A percentile compares a stretch with the other conserved stretches of the same genome.
Evolutionary conservation across 148 eudicot species (phyloP).

Genomic region (Rhododendron vialii): DNA sequence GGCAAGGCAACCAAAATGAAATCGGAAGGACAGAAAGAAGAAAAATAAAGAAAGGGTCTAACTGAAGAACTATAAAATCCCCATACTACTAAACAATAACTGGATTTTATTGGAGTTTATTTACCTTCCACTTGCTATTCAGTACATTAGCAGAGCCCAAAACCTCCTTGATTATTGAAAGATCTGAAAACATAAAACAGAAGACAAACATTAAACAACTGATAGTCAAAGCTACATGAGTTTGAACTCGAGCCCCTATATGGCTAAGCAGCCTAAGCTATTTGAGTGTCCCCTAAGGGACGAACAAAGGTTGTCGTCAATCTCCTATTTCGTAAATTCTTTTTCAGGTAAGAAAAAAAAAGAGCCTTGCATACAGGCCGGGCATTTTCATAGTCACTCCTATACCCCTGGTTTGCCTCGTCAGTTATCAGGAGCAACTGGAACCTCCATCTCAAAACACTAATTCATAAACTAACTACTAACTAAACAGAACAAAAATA

Average conservation of each 20-base stretch:
- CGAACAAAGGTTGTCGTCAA: neutral
- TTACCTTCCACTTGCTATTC: conserved; percentile 94
- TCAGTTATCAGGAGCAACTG: neutral
- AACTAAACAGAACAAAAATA: neutral
- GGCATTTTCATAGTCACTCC: neutral
- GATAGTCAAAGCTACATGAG: neutral
- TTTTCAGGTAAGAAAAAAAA: neutral
- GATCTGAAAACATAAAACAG: conserved; percentile 59
- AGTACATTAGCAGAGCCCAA: conserved; percentile 49
- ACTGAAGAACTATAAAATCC: neutral
- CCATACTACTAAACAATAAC: neutral
- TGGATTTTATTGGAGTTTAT: neutral
- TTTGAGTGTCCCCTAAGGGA: neutral
- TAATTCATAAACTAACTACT: neutral
- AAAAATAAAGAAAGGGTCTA: neutral
- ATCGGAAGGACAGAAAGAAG: neutral
- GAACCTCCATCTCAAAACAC: neutral
- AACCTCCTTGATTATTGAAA: conserved; percentile 72
- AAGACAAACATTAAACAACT: neutral
- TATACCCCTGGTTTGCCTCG: neutral
- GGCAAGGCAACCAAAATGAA: neutral
- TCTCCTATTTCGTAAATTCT: neutral
- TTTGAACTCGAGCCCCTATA: neutral
- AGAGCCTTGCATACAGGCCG: neutral
- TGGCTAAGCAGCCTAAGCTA: neutral